Percentiles rank a stretch among this genome's conserved stretches.
These are phyloP conservation scores for Fistulina hepatica DNA, from an alignment of 1,284 basidiomycete genomes.

Conservation along the genomic window DNA sequence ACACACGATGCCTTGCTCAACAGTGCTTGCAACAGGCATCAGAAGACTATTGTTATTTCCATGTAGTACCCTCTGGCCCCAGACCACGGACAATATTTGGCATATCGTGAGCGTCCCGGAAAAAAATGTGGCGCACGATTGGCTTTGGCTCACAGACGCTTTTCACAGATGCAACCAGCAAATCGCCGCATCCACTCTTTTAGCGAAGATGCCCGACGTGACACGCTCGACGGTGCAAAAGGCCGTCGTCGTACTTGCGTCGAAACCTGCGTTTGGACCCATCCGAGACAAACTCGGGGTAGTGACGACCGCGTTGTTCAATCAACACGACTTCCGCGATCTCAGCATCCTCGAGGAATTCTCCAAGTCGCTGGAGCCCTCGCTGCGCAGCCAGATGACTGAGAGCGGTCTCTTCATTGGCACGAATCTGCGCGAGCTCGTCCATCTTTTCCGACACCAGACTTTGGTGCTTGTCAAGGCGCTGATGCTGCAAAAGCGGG, in stretches of 20 bases:
- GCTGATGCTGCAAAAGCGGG: constrained; percentile 85
- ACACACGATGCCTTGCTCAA: constrained; percentile 9
- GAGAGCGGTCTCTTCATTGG: constrained; percentile 85
- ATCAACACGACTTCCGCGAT: constrained; percentile 81
- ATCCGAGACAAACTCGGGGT: constrained; percentile 93
- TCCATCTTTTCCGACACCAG: constrained; percentile 90
- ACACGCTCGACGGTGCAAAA: constrained; percentile 97
- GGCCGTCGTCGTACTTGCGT: constrained; percentile 89
- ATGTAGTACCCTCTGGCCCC: constrained; percentile 61
- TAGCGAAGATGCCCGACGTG: constrained; percentile 78
- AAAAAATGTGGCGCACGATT: constrained; percentile 9
- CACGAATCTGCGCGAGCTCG: constrained; percentile 60
- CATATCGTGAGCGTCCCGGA: constrained; percentile 78
- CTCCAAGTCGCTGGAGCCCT: constrained; percentile 58
- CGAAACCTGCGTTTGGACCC: constrained; percentile 81
- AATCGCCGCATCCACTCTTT: constrained; percentile 73
- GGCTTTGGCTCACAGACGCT: constrained; percentile 6
- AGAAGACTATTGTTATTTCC: constrained; percentile 98
- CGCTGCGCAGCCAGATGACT: constrained; percentile 58
- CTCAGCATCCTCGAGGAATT: constrained; percentile 81
- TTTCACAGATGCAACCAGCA: constrained; percentile 83
- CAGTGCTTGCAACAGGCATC: constrained; percentile 43
- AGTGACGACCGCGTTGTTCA: constrained; percentile 84
- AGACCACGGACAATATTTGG: constrained; percentile 81
- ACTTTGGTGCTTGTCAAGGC: constrained; percentile 93